These are phyloP conservation scores for Oryza meridionalis DNA, from an alignment of 176 grass and related monocot genomes.

Conservation along the genomic window DNA sequence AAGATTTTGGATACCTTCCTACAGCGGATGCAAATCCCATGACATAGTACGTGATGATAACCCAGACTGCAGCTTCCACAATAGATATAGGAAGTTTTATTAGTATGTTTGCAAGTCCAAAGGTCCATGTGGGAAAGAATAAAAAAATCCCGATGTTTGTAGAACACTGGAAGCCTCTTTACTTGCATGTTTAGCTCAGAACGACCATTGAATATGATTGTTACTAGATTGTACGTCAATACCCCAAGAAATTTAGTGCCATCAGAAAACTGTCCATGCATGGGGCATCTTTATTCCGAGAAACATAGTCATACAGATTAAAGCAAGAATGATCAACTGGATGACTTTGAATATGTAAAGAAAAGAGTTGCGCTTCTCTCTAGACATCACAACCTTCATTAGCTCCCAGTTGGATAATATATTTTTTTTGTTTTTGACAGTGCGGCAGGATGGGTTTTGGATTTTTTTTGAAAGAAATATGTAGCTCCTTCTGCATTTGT, in stretches of 20 bases:
- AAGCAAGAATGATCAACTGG: slow-evolving; percentile 49
- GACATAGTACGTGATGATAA: slow-evolving; percentile 56
- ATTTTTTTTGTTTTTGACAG: slow-evolving; percentile 46
- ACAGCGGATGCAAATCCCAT: slow-evolving; percentile 59
- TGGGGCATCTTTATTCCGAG: slow-evolving; percentile 55
- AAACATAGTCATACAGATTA: slow-evolving; percentile 58
- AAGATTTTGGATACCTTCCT: slow-evolving; percentile 39
- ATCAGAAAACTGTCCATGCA: slow-evolving; percentile 29
- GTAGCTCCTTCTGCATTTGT: too few species aligned
- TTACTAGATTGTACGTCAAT: slow-evolving; percentile 45
- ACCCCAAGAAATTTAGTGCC: slow-evolving; percentile 50
- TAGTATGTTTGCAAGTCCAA: slow-evolving; percentile 48
- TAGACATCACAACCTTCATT: slow-evolving; percentile 48
- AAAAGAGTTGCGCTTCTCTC: slow-evolving; percentile 62
- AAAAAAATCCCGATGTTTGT: slow-evolving; percentile 61
- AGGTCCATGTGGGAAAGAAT: slow-evolving; percentile 62
- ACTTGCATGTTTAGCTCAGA: slow-evolving; percentile 36
- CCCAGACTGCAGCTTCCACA: slow-evolving; percentile 51
- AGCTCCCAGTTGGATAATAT: slow-evolving; percentile 46
- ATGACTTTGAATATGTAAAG: slow-evolving; percentile 57
- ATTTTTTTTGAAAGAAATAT: slow-evolving; percentile 47
- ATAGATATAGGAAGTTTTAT: slow-evolving; percentile 59
- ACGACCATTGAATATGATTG: slow-evolving; percentile 56
- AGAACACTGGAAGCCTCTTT: slow-evolving; percentile 58
- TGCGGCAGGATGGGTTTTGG: slow-evolving; percentile 44